Base-by-base conservation (phyloP, 345 rosid species). In the Crucihimalaya himalaica region DNA sequence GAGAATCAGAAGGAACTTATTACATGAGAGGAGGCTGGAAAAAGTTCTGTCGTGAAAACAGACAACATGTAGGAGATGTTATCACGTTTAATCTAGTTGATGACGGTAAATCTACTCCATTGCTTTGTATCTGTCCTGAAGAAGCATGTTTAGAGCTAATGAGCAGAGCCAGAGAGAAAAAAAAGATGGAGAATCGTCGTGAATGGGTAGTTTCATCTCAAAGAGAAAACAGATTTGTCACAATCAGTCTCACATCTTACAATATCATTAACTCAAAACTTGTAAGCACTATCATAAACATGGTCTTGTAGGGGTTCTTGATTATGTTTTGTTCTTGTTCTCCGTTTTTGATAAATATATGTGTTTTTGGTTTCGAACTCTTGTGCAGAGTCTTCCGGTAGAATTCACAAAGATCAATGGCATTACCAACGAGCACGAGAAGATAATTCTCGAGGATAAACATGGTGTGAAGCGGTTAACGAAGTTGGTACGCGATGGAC, bases 1-100 rank as follows among this genome's bases (percentile, higher is more conserved):
- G 1, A 31, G 28, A 39, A 50, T 31, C 50, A 43, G 25, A 5
- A 1, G 15, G 31, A 37, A 1, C 25, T 5, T 68, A 21, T 68
- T 52, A 61, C 64, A 75, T 75, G 13, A 35, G 25, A 13, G 51
- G 66, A 54, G 66, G 75, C 5, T 76, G 80, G 80, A 63, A 5
- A 56, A 34, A 46, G 3, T 76, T 76, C 54, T 76, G 66, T 46
- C 12, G 0, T 18, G 75, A 63, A 9, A 69, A 76, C 57, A 46
- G 27, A 54, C 23, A 1, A 4, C 45, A 19, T 35, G 12, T 9
- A 21, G 79, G 79, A 69, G 79, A 76, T n/a, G 6, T 40, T 1
- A 8, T 69, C 19, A 3, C 37, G 43, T 69, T 76, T 34, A 76
- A 76, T 19, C 66, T 76, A 1, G 66, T 69, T 2, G 70, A 58